Evolutionary conservation across 108 stramenopile species (phyloP).

Genomic region (Fistulifera pelliculosa): DNA sequence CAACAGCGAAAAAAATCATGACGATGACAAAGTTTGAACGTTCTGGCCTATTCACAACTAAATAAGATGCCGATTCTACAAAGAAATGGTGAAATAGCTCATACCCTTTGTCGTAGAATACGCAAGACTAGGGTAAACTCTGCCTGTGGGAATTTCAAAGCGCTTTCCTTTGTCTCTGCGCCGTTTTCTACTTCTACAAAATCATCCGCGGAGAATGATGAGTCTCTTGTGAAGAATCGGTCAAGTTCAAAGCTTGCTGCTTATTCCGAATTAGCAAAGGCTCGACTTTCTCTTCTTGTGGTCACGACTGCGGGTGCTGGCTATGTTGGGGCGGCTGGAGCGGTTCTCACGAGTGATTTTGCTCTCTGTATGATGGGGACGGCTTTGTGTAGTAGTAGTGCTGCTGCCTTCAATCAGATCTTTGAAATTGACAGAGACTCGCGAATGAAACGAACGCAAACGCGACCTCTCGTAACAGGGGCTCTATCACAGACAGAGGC

Average conservation of each 20-base stretch:
- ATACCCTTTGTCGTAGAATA: no score
- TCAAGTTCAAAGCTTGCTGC: slow-evolving; percentile 7
- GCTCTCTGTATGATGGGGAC: slow-evolving; percentile 83
- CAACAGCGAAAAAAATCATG: no score
- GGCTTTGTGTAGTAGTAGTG: slow-evolving; percentile 82
- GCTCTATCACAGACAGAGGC: slow-evolving; percentile 53
- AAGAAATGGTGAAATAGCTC: no score
- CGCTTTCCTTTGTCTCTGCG: no score
- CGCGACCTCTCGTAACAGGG: slow-evolving; percentile 83
- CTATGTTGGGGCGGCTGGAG: slow-evolving; percentile 86
- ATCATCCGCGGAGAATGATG: no score
- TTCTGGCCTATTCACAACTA: no score
- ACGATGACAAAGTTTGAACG: no score
- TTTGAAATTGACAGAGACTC: slow-evolving; percentile 70
- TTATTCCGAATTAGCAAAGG: slow-evolving; percentile 68
- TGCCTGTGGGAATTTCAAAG: no score
- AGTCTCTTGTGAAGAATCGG: no score
- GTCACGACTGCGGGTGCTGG: slow-evolving; percentile 88
- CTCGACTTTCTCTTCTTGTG: slow-evolving; percentile 78
- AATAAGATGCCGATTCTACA: no score
- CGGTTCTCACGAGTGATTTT: slow-evolving; percentile 41
- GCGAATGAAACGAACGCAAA: slow-evolving; percentile 87
- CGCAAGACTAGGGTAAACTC: no score
- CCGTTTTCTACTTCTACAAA: no score
- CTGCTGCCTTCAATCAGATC: slow-evolving; percentile 93